These are phyloP conservation scores for Tetrahymena borealis DNA, from an alignment of 73 alveolate species.

Conservation along the genomic window DNA sequence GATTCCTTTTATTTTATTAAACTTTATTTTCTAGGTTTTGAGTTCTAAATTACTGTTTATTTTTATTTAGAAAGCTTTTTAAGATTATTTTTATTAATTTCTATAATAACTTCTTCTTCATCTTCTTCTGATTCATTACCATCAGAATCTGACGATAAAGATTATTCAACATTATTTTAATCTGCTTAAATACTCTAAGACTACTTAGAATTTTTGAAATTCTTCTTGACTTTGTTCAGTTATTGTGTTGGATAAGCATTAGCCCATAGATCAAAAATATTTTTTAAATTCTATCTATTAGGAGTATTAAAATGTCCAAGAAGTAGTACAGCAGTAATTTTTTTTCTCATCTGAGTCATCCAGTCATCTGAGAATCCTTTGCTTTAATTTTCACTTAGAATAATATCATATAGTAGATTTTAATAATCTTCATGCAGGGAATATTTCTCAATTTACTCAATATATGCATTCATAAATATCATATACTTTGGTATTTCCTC, in stretches of 20 bases:
- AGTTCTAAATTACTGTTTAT: background rate
- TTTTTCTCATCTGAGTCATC: background rate
- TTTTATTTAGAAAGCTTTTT: background rate
- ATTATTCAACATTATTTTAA: background rate
- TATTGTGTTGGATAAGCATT: background rate
- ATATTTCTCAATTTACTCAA: background rate
- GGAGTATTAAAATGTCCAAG: background rate
- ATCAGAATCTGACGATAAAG: background rate
- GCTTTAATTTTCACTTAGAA: background rate
- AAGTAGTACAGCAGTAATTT: background rate
- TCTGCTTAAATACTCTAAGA: background rate
- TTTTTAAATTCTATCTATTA: background rate
- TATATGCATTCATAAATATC: background rate
- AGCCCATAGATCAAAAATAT: background rate
- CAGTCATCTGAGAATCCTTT: background rate
- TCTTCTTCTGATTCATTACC: background rate
- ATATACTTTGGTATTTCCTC: background rate
- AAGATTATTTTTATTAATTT: background rate
- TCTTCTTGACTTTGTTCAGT: background rate
- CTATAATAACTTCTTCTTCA: background rate
- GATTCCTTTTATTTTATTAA: no score
- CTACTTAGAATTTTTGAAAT: background rate
- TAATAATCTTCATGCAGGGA: background rate
- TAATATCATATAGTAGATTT: background rate
- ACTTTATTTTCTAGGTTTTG: no score